These are phyloP conservation scores for Adiantum capillusveneris DNA, from an alignment of 75 land plant genomes.

Conservation along the genomic window DNA sequence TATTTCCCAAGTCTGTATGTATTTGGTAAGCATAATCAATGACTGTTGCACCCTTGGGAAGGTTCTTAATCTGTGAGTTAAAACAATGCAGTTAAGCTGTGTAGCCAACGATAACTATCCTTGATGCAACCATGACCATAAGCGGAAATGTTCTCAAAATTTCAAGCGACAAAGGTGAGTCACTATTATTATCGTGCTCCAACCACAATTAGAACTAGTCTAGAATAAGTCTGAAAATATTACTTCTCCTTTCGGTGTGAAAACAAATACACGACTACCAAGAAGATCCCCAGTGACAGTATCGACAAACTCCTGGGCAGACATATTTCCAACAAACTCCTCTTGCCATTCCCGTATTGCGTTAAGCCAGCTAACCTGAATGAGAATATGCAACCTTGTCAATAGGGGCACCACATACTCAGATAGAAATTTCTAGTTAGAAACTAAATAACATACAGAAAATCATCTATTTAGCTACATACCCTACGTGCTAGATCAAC, in stretches of 20 bases:
- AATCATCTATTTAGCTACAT: constrained; percentile 9
- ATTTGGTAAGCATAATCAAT: constrained; percentile 95
- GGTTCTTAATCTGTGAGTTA: constrained; percentile 91
- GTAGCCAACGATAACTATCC: no score
- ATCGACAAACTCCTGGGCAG: constrained; percentile 95
- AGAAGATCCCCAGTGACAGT: constrained; percentile 83
- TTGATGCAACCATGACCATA: no score
- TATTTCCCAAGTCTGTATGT: constrained; percentile 93
- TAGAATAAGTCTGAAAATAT: no score
- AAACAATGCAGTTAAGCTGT: no score
- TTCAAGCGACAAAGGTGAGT: no score
- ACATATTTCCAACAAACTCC: constrained; percentile 98
- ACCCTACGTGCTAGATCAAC: constrained; percentile 91
- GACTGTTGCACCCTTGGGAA: constrained; percentile 93
- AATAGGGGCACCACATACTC: no score
- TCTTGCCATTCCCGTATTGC: constrained; percentile 99
- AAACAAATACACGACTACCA: constrained; percentile 94
- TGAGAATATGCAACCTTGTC: constrained; percentile 1
- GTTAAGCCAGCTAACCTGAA: constrained; percentile 95
- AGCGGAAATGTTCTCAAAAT: no score
- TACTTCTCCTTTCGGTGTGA: constrained; percentile 98
- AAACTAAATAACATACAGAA: background rate
- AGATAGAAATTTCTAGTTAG: background rate
- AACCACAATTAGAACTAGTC: no score
- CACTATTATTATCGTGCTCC: no score